These are phyloP conservation scores for Auricularia auricula-judae DNA, from an alignment of 768 basidiomycete genomes.

Conservation along the genomic window DNA sequence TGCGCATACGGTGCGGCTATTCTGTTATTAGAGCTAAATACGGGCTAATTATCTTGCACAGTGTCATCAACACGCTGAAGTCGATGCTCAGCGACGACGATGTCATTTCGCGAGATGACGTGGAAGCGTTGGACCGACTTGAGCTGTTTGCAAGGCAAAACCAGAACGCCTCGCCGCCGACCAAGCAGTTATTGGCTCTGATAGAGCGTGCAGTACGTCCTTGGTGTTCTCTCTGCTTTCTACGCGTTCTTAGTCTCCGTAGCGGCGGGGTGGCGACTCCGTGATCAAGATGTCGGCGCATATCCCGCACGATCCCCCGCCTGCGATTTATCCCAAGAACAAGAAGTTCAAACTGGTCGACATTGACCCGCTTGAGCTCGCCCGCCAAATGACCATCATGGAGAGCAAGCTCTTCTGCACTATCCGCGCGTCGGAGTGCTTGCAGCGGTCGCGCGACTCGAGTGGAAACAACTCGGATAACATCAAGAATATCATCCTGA, in stretches of 20 bases:
- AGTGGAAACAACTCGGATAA: slow-evolving; percentile 47
- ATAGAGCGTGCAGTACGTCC: slow-evolving; percentile 71
- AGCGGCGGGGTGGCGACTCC: slow-evolving; percentile 39
- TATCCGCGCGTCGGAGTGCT: slow-evolving; percentile 84
- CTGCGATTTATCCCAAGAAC: slow-evolving; percentile 63
- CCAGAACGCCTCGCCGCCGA: slow-evolving; percentile 46
- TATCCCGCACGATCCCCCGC: slow-evolving; percentile 50
- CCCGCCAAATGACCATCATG: slow-evolving; percentile 85
- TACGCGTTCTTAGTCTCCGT: slow-evolving; percentile 1
- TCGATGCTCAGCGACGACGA: slow-evolving; percentile 70
- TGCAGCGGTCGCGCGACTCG: slow-evolving; percentile 72
- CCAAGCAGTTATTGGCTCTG: slow-evolving; percentile 60
- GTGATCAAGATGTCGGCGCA: slow-evolving; percentile 46
- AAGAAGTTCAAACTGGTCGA: slow-evolving; percentile 76
- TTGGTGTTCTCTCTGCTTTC: not conserved
- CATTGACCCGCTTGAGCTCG: slow-evolving; percentile 80
- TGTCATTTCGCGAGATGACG: slow-evolving; percentile 78
- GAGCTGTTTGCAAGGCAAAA: slow-evolving; percentile 56
- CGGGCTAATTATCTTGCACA: slow-evolving; percentile 24
- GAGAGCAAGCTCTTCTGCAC: slow-evolving; percentile 80
- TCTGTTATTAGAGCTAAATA: not conserved
- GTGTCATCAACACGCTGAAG: slow-evolving; percentile 85
- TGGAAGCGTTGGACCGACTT: slow-evolving; percentile 70
- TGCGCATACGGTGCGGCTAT: slow-evolving; percentile 66
- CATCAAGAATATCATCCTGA: slow-evolving; percentile 77